Conservation (phyloP, 805 yeast genomes). For the Hanseniaspora taiwanica region DNA sequence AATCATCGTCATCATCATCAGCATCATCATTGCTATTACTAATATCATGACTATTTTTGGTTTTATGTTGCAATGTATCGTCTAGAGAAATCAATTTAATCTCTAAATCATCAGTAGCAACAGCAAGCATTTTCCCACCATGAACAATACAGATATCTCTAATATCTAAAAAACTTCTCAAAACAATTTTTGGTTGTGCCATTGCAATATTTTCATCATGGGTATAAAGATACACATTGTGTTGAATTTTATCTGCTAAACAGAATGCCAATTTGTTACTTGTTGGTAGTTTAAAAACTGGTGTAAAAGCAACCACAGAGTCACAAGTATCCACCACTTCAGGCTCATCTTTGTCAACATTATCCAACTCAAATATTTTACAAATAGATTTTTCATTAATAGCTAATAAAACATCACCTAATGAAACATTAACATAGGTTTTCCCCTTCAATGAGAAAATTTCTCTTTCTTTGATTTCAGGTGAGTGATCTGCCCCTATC, state of each 20-base stretch:
- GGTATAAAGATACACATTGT: not conserved
- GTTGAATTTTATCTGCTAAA: not conserved
- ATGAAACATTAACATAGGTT: not conserved
- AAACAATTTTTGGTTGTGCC: not conserved
- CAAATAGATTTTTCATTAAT: not conserved
- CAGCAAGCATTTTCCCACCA: slow-evolving; percentile 41
- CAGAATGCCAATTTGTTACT: not conserved
- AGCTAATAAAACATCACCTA: not conserved
- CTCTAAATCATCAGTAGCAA: slow-evolving; percentile 59
- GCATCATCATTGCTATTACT: not conserved
- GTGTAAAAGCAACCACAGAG: not conserved
- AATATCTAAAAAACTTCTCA: slow-evolving; percentile 12
- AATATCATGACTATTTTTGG: not conserved
- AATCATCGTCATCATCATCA: not conserved
- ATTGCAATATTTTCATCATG: not conserved
- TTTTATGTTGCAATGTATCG: slow-evolving; percentile 5
- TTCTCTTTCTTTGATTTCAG: not conserved
- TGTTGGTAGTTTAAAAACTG: not conserved
- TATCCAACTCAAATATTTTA: slow-evolving; percentile 1
- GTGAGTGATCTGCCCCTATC: not conserved
- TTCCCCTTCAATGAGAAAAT: not conserved
- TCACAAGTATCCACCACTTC: slow-evolving; percentile 1
- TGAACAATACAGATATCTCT: slow-evolving; percentile 47
- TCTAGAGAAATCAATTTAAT: slow-evolving; percentile 34
- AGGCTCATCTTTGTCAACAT: not conserved